Evolutionary conservation across 2,329 filamentous ascomycete genomes (phyloP).

Genomic region (Pseudocercospora fuligena): DNA sequence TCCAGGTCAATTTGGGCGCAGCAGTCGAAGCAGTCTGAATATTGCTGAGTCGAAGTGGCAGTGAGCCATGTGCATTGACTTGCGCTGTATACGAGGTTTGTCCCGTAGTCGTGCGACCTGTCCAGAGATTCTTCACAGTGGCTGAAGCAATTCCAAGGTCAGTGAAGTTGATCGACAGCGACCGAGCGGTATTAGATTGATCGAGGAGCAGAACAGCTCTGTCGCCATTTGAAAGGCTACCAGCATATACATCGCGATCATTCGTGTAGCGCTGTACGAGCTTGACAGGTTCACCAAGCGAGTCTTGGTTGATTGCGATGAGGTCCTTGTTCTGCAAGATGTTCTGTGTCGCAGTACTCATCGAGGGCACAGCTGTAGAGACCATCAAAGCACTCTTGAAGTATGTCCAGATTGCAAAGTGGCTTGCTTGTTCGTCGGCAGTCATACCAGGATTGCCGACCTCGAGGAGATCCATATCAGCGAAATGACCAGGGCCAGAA

Average conservation of each 20-base stretch:
- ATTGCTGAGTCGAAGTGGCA: slow-evolving; percentile 44
- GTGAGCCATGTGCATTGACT: slow-evolving; percentile 36
- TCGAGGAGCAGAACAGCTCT: slow-evolving; percentile 46
- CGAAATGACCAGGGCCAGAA: slow-evolving; percentile 35
- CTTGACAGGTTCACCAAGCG: slow-evolving; percentile 57
- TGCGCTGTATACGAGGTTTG: slow-evolving; percentile 30
- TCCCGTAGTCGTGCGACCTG: slow-evolving; percentile 26
- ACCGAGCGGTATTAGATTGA: slow-evolving; percentile 43
- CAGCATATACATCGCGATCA: slow-evolving; percentile 47
- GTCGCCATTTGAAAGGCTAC: slow-evolving; percentile 43
- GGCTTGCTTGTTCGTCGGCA: slow-evolving; percentile 34
- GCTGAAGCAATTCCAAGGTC: slow-evolving; percentile 42
- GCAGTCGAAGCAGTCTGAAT: slow-evolving; percentile 29
- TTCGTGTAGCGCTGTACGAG: slow-evolving; percentile 50
- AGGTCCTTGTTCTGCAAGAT: slow-evolving; percentile 57
- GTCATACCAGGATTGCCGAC: slow-evolving; percentile 41
- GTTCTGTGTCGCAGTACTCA: slow-evolving; percentile 28
- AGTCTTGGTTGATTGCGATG: slow-evolving; percentile 64
- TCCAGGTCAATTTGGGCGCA: slow-evolving; percentile 35
- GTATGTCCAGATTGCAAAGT: slow-evolving; percentile 39
- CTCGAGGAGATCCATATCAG: slow-evolving; percentile 38
- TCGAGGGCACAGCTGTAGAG: slow-evolving; percentile 25
- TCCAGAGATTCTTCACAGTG: slow-evolving; percentile 45
- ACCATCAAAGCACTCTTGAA: slow-evolving; percentile 39
- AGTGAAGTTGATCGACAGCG: slow-evolving; percentile 40